A percentile compares a stretch with the other conserved stretches of the same genome.
These are phyloP conservation scores for Pseudozyma hubeiensis DNA, from an alignment of 1,284 basidiomycete genomes.

Conservation along the genomic window DNA sequence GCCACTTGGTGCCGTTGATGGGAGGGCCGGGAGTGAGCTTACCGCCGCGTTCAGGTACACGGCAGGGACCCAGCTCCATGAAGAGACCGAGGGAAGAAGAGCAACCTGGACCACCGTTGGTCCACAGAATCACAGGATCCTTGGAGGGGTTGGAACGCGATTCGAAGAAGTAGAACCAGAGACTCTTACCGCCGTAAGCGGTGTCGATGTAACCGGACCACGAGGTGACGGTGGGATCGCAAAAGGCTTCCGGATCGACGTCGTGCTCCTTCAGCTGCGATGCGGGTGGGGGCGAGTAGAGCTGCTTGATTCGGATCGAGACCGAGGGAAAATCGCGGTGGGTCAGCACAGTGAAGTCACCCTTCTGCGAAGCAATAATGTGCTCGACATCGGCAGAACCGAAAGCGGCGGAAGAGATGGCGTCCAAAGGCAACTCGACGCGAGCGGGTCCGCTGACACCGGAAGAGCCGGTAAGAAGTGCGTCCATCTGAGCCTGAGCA, in stretches of 20 bases:
- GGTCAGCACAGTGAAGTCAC: conserved; percentile 44
- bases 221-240: conserved; percentile 61
- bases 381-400: conserved; percentile 35
- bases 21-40: conserved; percentile 42
- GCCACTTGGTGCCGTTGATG: conserved; percentile 74
- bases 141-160: conserved; percentile 76
- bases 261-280: conserved; percentile 34
- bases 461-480: conserved; percentile 12
- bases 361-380: conserved; percentile 48
- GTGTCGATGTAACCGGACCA: conserved; percentile 73
- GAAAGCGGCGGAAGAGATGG: conserved; percentile 37
- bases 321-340: conserved; percentile 59
- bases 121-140: conserved; percentile 73
- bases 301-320: conserved; percentile 58
- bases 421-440: conserved; percentile 49
- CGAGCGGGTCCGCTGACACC: conserved; percentile 37
- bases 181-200: conserved; percentile 74
- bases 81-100: conserved; percentile 73
- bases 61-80: conserved; percentile 76
- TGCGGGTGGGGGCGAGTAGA: conserved; percentile 32
- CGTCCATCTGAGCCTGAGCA: conserved; percentile 28
- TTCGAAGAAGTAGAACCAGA: conserved; percentile 89
- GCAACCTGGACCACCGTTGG: conserved; percentile 67
- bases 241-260: conserved; percentile 58
- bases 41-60: conserved; percentile 43